Conservation (phyloP, 2,329 filamentous ascomycete species). For the Phoma sp. region DNA sequence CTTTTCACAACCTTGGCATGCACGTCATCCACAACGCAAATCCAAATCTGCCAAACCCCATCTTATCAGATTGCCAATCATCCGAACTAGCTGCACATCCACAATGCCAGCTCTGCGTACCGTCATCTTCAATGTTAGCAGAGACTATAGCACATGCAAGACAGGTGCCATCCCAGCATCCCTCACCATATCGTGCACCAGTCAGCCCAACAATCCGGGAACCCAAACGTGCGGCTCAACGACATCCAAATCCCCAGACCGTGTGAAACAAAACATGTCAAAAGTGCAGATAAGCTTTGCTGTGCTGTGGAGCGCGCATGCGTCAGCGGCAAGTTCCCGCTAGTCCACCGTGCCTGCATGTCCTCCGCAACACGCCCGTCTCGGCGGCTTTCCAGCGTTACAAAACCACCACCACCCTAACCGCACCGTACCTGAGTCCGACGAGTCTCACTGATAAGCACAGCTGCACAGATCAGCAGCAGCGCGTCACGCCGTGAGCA, state of each 20-base stretch:
- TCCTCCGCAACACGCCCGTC: slow-evolving; percentile 15
- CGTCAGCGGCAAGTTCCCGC: slow-evolving; percentile 24
- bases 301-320: slow-evolving; percentile 11
- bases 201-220: too few species aligned
- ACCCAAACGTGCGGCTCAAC: not conserved
- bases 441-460: too few species aligned
- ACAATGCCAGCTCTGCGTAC: too few species aligned
- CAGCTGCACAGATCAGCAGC: too few species aligned
- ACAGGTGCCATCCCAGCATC: too few species aligned
- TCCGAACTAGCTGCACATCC: not conserved
- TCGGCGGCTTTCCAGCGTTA: too few species aligned
- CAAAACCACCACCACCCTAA: not conserved
- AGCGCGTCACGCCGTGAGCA: too few species aligned
- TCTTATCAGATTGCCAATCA: slow-evolving; percentile 32
- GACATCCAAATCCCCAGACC: not conserved
- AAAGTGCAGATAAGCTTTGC: slow-evolving; percentile 23
- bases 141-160: too few species aligned
- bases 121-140: too few species aligned
- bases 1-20: slow-evolving; percentile 15
- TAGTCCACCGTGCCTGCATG: slow-evolving; percentile 25
- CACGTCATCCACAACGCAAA: slow-evolving; percentile 27
- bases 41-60: slow-evolving; percentile 17
- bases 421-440: too few species aligned
- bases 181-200: too few species aligned
- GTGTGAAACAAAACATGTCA: slow-evolving; percentile 1